phyloP scores from a whole-genome alignment of 345 rosid genomes.

The Adansonia digitata region DNA sequence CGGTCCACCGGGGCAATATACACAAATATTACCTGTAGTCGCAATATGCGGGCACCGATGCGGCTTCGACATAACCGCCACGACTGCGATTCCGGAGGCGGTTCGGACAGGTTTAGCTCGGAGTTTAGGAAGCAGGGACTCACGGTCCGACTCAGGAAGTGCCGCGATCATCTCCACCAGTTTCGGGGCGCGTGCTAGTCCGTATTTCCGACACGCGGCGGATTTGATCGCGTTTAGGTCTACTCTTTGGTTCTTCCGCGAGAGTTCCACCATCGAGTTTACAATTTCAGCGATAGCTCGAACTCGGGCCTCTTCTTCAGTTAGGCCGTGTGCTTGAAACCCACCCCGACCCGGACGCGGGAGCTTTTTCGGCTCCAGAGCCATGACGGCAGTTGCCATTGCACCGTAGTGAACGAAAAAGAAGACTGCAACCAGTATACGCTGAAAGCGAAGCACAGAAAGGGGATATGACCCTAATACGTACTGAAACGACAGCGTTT shows the following conservation, averaged over 20 bases:
- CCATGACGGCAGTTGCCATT: slow-evolving; percentile 61
- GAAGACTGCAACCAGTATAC: not conserved
- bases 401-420: not conserved
- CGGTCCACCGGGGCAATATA: slow-evolving; percentile 96
- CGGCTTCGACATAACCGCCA: slow-evolving; percentile 98
- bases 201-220: slow-evolving; percentile 90
- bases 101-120: slow-evolving; percentile 97
- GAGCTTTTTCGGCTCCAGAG: slow-evolving; percentile 46
- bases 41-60: slow-evolving; percentile 98
- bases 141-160: slow-evolving; percentile 85
- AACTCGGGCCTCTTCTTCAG: slow-evolving; percentile 93
- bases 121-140: slow-evolving; percentile 86
- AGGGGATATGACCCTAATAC: not conserved
- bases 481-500: not conserved
- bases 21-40: slow-evolving; percentile 96
- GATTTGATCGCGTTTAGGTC: slow-evolving; percentile 85
- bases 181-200: slow-evolving; percentile 87
- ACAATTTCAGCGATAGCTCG: slow-evolving; percentile 94
- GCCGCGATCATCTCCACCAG: slow-evolving; percentile 99
- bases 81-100: slow-evolving; percentile 95
- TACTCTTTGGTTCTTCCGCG: slow-evolving; percentile 82
- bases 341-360: slow-evolving; percentile 95
- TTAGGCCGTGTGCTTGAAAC: slow-evolving; percentile 67
- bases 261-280: slow-evolving; percentile 82
- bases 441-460: not conserved